phyloP scores from a whole-genome alignment of 2,329 filamentous ascomycete species.

The Clonostachys rosea region DNA sequence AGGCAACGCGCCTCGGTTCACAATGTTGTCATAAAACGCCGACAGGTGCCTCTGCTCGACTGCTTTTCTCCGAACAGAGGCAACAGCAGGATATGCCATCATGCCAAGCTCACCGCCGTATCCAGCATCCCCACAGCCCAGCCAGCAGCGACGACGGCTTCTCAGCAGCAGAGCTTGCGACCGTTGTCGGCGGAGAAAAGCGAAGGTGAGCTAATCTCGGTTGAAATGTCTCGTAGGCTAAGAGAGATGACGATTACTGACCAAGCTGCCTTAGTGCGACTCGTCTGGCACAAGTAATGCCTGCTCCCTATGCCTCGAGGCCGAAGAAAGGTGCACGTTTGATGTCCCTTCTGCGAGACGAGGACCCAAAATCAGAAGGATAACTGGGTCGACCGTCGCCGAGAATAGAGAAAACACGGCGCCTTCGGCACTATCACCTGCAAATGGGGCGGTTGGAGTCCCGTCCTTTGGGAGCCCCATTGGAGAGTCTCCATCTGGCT shows the following conservation, averaged over 20 bases:
- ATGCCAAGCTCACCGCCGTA: no score
- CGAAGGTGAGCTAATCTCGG: slow-evolving; percentile 15
- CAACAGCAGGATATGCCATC: background rate
- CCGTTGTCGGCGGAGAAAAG: slow-evolving; percentile 27
- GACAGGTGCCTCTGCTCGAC: background rate
- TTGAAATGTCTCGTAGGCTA: background rate
- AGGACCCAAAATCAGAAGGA: slow-evolving; percentile 25
- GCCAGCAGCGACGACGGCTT: slow-evolving; percentile 6
- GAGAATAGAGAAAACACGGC: no score
- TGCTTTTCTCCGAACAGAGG: background rate
- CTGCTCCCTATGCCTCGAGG: slow-evolving; percentile 24
- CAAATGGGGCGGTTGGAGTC: slow-evolving; percentile 9
- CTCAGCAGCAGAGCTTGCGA: slow-evolving; percentile 22
- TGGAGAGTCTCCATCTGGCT: no score
- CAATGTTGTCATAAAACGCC: background rate
- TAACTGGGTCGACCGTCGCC: background rate
- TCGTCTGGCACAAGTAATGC: background rate
- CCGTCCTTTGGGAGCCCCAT: slow-evolving; percentile 1
- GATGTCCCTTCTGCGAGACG: slow-evolving; percentile 27
- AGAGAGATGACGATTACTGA: slow-evolving; percentile 2
- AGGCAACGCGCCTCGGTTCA: background rate
- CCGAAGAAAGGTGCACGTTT: slow-evolving; percentile 25
- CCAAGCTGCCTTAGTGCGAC: slow-evolving; percentile 4
- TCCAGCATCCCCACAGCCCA: no score
- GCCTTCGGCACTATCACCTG: no score